These are phyloP conservation scores for Helianthus annuus DNA, from an alignment of 129 eudicot genomes.

Conservation along the genomic window DNA sequence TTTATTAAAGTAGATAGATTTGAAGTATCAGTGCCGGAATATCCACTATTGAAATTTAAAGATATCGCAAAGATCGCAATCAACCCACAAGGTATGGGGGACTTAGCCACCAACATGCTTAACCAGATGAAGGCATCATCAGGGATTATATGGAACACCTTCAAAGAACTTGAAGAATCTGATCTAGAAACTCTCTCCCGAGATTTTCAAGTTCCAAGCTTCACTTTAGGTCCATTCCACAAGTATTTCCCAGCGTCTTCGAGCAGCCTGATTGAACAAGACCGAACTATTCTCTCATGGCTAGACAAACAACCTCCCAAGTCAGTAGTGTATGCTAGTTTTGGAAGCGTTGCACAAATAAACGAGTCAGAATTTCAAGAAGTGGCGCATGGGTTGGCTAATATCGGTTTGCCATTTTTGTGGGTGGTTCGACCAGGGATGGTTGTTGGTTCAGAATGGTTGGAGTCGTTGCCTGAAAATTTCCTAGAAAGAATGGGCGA, in stretches of 20 bases:
- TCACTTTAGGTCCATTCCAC: conserved; percentile 50
- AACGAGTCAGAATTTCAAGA: conserved; percentile 35
- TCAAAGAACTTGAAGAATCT: conserved; percentile 44
- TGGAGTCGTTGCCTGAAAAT: conserved; percentile 12
- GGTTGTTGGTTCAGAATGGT: conserved; percentile 37
- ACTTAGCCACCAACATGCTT: conserved; percentile 12
- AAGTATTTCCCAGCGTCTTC: conserved; percentile 32
- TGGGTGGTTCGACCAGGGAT: conserved; percentile 53
- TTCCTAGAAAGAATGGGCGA: conserved; percentile 20
- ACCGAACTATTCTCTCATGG: conserved; percentile 40
- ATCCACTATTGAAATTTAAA: conserved; percentile 32
- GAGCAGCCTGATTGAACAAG: conserved; percentile 39
- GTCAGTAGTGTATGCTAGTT: conserved; percentile 52
- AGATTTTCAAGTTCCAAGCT: conserved; percentile 31
- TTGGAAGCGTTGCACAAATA: conserved; percentile 50
- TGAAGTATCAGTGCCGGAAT: conserved; percentile 33
- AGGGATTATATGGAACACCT: conserved; percentile 47
- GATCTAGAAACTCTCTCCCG: conserved; percentile 3
- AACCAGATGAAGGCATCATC: conserved; percentile 33
- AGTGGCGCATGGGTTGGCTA: conserved; percentile 47
- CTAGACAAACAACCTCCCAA: conserved; percentile 45
- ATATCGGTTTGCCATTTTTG: conserved; percentile 30
- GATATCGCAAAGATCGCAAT: conserved; percentile 24
- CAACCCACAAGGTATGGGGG: conserved; percentile 17
- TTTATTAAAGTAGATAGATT: too few relatives aligned